Evolutionary conservation across 2,329 filamentous ascomycete species (phyloP).

Genomic region (Diaporthe australafricana): DNA sequence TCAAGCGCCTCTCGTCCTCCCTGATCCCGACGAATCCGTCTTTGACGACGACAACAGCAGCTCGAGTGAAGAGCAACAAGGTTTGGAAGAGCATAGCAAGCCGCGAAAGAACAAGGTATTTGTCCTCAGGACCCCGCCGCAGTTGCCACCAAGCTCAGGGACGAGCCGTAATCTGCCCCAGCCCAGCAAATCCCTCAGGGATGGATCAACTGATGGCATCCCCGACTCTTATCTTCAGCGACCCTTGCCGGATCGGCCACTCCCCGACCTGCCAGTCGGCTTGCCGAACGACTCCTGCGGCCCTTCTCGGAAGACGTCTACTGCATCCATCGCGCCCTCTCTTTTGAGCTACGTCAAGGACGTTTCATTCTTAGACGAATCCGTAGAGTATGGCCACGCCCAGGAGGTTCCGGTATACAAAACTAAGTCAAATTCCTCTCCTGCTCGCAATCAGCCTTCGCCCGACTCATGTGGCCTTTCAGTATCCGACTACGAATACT

Average conservation of each 20-base stretch:
- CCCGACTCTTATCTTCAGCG: slow-evolving; percentile 41
- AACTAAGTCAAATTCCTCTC: background rate
- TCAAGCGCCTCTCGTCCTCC: background rate
- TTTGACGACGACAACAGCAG: slow-evolving; percentile 25
- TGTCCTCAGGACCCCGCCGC: slow-evolving; percentile 27
- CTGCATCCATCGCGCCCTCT: slow-evolving; percentile 33
- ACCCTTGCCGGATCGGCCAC: slow-evolving; percentile 46
- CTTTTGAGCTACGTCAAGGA: slow-evolving; percentile 35
- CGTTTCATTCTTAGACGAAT: slow-evolving; percentile 34
- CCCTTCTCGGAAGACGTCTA: slow-evolving; percentile 37
- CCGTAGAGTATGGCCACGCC: slow-evolving; percentile 32
- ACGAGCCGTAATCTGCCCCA: slow-evolving; percentile 42
- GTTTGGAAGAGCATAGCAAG: background rate
- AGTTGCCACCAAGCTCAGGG: slow-evolving; percentile 31
- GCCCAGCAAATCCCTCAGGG: slow-evolving; percentile 47
- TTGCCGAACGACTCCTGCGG: slow-evolving; percentile 24
- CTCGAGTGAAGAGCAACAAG: background rate
- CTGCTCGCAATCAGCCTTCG: background rate
- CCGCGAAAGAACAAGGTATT: slow-evolving; percentile 26
- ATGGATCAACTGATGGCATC: slow-evolving; percentile 38
- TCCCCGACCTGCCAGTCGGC: slow-evolving; percentile 24
- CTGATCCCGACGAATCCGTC: slow-evolving; percentile 22
- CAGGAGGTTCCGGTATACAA: slow-evolving; percentile 29
- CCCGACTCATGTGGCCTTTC: background rate
- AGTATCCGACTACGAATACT: slow-evolving; percentile 28